phyloP scores from a whole-genome alignment of 2,329 filamentous ascomycete genomes.

The Tolypocladium endophyticum region DNA sequence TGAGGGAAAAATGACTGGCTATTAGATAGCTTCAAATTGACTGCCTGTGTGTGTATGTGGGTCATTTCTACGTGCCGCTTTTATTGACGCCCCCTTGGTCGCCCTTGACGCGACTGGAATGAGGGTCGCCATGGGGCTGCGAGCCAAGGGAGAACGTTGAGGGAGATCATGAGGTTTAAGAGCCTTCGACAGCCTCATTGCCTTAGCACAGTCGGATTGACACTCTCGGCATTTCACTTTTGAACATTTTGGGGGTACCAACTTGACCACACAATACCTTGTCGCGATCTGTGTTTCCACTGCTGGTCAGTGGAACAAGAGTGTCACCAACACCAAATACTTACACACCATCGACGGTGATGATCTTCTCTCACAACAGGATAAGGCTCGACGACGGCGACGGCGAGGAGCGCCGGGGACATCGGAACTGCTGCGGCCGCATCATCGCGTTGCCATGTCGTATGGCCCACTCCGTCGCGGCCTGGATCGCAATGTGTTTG shows the following conservation, averaged over 20 bases:
- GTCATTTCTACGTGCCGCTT: too few species aligned
- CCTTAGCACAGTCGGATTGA: background rate
- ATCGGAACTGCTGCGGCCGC: background rate
- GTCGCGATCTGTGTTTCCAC: background rate
- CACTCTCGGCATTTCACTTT: background rate
- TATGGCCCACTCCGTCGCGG: background rate
- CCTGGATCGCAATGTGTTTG: slow-evolving; percentile 5
- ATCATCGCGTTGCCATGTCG: background rate
- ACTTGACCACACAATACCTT: background rate
- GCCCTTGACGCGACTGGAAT: background rate
- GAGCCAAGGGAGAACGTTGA: background rate
- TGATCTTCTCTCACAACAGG: background rate
- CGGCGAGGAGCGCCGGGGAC: slow-evolving; percentile 11
- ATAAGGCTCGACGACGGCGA: slow-evolving; percentile 24
- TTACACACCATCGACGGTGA: background rate
- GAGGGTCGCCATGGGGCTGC: background rate
- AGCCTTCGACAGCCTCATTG: background rate
- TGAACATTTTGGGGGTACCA: background rate
- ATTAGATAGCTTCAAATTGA: too few species aligned
- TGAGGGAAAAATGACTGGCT: too few species aligned
- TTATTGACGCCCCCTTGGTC: too few species aligned
- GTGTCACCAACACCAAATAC: background rate
- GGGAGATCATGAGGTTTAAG: background rate
- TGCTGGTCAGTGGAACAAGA: background rate
- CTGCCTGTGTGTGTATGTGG: too few species aligned